Evolutionary conservation across 2,329 filamentous ascomycete species (phyloP).

Genomic region (Cladosporium sp.): DNA sequence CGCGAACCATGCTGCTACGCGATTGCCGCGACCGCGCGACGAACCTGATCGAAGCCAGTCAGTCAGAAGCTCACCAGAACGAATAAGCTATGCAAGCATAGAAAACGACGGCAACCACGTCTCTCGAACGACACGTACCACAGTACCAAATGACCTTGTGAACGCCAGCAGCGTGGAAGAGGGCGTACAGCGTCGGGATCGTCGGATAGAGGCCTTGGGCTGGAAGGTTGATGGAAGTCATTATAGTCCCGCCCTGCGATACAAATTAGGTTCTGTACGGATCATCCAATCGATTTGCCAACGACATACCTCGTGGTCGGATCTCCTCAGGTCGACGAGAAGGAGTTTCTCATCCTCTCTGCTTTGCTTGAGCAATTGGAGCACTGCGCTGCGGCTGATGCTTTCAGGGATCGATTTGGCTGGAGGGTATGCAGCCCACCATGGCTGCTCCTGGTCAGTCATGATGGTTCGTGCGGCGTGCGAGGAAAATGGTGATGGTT

Average conservation of each 20-base stretch:
- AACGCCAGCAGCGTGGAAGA: slow-evolving; percentile 53
- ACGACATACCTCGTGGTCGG: slow-evolving; percentile 50
- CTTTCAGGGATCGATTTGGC: neutral
- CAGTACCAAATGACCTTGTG: slow-evolving; percentile 58
- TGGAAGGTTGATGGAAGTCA: slow-evolving; percentile 58
- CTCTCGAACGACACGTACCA: slow-evolving; percentile 41
- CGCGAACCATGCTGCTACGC: slow-evolving; percentile 58
- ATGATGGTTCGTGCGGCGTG: no score
- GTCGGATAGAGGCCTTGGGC: slow-evolving; percentile 57
- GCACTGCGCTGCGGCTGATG: neutral
- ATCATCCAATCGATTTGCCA: no score
- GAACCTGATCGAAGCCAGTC: slow-evolving; percentile 50
- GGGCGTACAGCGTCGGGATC: slow-evolving; percentile 49
- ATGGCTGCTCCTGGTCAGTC: slow-evolving; percentile 3
- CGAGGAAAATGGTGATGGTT: no score
- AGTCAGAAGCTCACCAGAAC: neutral
- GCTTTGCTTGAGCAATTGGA: slow-evolving; percentile 10
- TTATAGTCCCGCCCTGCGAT: slow-evolving; percentile 60
- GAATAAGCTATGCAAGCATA: neutral
- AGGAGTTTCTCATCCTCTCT: neutral
- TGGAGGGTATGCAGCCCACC: slow-evolving; percentile 11
- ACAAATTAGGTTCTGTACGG: neutral
- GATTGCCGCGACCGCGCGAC: slow-evolving; percentile 54
- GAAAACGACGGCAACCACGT: neutral
- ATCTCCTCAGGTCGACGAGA: slow-evolving; percentile 53